Percentiles rank a stretch among this genome's conserved stretches.
phyloP scores from a whole-genome alignment of 345 rosid species.

The Reutealis trisperma region DNA sequence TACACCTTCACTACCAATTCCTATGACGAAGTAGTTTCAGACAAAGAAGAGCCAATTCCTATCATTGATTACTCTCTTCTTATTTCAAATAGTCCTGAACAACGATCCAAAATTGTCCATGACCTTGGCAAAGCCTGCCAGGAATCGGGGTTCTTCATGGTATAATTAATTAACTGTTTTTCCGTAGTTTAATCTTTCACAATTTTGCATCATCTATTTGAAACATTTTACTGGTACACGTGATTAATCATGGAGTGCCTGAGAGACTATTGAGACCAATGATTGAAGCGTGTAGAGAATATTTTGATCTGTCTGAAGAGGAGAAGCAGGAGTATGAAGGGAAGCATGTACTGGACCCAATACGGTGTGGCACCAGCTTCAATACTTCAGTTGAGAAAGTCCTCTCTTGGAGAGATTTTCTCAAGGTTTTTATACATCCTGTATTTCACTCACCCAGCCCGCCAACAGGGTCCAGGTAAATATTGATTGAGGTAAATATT shows the following conservation, averaged over 20 bases:
- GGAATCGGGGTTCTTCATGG: slow-evolving; percentile 71
- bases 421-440: slow-evolving; percentile 48
- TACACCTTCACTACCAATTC: slow-evolving; percentile 19
- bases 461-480: slow-evolving; percentile 49
- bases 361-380: slow-evolving; percentile 60
- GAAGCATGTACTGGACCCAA: slow-evolving; percentile 53
- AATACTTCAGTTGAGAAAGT: slow-evolving; percentile 43
- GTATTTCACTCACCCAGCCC: slow-evolving; percentile 44
- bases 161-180: slow-evolving; percentile 4
- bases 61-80: slow-evolving; percentile 52
- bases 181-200: too few species aligned
- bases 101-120: slow-evolving; percentile 31
- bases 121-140: slow-evolving; percentile 54
- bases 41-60: slow-evolving; percentile 39
- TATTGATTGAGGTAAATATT: slow-evolving; percentile 30
- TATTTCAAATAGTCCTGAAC: slow-evolving; percentile 28
- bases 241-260: slow-evolving; percentile 53
- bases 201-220: too few species aligned
- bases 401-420: slow-evolving; percentile 55
- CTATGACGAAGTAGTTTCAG: slow-evolving; percentile 11
- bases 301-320: slow-evolving; percentile 50
- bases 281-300: slow-evolving; percentile 28
- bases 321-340: slow-evolving; percentile 46
- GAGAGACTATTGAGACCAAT: slow-evolving; percentile 42
- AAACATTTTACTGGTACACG: slow-evolving; percentile 17